These are phyloP conservation scores for Poterioochromonas sp. DNA, from an alignment of 352 stramenopile genomes.

Conservation along the genomic window DNA sequence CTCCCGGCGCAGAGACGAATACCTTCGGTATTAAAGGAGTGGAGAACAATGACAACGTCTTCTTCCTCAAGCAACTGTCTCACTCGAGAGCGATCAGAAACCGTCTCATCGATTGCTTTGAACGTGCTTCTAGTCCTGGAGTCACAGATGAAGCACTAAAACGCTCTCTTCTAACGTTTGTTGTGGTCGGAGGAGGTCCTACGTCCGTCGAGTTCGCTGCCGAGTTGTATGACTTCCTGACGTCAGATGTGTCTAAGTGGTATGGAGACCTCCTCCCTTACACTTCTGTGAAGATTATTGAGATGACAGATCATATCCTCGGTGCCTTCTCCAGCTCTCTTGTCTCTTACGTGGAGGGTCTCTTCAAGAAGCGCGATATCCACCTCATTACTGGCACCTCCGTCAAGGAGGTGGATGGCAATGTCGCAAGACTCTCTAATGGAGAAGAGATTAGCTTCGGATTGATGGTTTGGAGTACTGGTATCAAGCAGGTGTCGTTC, in stretches of 20 bases:
- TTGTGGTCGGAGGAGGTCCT: slow-evolving; percentile 90
- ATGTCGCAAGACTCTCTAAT: slow-evolving; percentile 49
- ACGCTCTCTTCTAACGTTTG: slow-evolving; percentile 81
- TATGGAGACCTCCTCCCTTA: slow-evolving; percentile 56
- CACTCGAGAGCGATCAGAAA: slow-evolving; percentile 77
- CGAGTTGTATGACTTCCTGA: slow-evolving; percentile 86
- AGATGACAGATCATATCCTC: slow-evolving; percentile 60
- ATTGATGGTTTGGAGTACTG: slow-evolving; percentile 63
- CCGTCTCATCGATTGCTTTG: slow-evolving; percentile 80
- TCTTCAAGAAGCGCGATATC: slow-evolving; percentile 58
- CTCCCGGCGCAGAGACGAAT: slow-evolving; percentile 80
- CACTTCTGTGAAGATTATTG: slow-evolving; percentile 58
- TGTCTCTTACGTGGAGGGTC: slow-evolving; percentile 53
- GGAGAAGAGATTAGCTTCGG: slow-evolving; percentile 55
- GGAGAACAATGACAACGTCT: slow-evolving; percentile 64
- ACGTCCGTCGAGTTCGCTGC: slow-evolving; percentile 89
- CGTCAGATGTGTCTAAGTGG: slow-evolving; percentile 69
- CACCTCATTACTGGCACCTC: slow-evolving; percentile 54
- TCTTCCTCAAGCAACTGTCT: slow-evolving; percentile 93
- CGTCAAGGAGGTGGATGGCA: slow-evolving; percentile 50
- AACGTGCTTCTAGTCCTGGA: slow-evolving; percentile 75
- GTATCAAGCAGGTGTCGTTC: slow-evolving; percentile 50
- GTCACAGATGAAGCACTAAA: slow-evolving; percentile 65
- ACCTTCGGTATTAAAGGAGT: slow-evolving; percentile 82
- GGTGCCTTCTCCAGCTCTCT: slow-evolving; percentile 60